Evolutionary conservation across 169 alveolate genomes (phyloP), one percentile per base, ranked within the genome.

Genomic region (Perkinsus chesapeaki): DNA sequence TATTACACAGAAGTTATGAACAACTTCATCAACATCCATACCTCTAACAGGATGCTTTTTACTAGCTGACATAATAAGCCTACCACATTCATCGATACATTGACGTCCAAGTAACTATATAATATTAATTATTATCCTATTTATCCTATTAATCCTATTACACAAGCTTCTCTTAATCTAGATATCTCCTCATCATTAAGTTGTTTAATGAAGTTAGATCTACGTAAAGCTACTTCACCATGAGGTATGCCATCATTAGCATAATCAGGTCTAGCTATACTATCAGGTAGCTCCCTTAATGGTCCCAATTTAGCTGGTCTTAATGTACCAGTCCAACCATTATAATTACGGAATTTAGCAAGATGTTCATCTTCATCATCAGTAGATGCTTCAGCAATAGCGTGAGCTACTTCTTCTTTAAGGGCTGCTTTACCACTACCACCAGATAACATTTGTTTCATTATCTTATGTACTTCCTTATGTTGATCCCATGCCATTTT

Each of bases 201-300:
- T 0, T 96, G 97, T n/a, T 96, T 96, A 92, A 98, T 96, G 39
- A 94, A 92, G 39, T 94, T 93, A 73, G 94, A 47, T 90, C 97
- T 96, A 92, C 97, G 90, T 72, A 96, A 95, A 91, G 92, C 94
- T 60, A 95, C 95, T 94, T 98, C 99, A n/a, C 98, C 95, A 39
- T 95, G 94, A 37, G 99, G 99, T 39, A 96, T 93, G 34, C 99
- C 99, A 90, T 97, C 97, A 73, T 92, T 93, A 0, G 99, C 99
- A 96, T 99, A 99, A 93, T 99, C 99, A 0, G 99, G 99, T 39
- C 95, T 96, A 93, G 97, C 96, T 16, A 99, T 98, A 91, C 97
- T 98, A 0, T 96, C 96, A 27, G 99, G 99, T 7, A 99, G 99
- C 43, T 93, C 92, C 82, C 98, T 97, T 73, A 94, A 95, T 38